Evolutionary conservation across 2,329 filamentous ascomycete genomes (phyloP).

Genomic region (Sporothrix pallida): DNA sequence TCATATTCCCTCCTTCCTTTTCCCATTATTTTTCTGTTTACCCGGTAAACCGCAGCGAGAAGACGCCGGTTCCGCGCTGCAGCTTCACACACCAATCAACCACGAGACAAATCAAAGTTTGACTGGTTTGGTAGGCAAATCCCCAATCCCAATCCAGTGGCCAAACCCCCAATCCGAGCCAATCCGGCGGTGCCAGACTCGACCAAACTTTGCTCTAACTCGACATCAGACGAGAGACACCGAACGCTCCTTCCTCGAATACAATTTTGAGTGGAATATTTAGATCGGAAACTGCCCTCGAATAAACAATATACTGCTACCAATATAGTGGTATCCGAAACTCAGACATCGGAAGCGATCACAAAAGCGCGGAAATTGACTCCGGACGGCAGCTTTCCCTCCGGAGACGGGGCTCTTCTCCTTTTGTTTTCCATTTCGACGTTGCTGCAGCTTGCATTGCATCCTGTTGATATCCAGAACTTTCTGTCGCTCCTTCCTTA

Average conservation of each 20-base stretch:
- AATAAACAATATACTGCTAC: not conserved
- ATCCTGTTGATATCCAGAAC: not conserved
- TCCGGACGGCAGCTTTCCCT: conserved; percentile 19
- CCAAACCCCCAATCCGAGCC: conserved; percentile 1
- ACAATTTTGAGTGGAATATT: too few relatives aligned
- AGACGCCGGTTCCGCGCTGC: not conserved
- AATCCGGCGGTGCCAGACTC: not conserved
- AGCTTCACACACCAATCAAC: conserved; percentile 13
- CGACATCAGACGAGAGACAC: not conserved
- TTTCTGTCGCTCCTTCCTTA: not conserved
- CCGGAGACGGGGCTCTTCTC: not conserved
- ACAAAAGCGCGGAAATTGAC: conserved; percentile 14
- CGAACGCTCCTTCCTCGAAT: not conserved
- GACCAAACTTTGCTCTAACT: not conserved
- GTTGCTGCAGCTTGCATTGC: not conserved
- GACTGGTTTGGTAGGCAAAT: not conserved
- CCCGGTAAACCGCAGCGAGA: conserved; percentile 14
- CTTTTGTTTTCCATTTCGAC: not conserved
- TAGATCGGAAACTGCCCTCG: too few relatives aligned
- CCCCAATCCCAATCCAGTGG: not conserved
- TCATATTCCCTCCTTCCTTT: not conserved
- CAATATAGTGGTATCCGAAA: too few relatives aligned
- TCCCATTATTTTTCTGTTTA: not conserved
- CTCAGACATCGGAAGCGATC: not conserved
- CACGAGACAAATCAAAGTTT: not conserved